A percentile compares a stretch with the other conserved stretches of the same genome.
Evolutionary conservation across 257 asterid species (phyloP).

Genomic region (Apocynum venetum): DNA sequence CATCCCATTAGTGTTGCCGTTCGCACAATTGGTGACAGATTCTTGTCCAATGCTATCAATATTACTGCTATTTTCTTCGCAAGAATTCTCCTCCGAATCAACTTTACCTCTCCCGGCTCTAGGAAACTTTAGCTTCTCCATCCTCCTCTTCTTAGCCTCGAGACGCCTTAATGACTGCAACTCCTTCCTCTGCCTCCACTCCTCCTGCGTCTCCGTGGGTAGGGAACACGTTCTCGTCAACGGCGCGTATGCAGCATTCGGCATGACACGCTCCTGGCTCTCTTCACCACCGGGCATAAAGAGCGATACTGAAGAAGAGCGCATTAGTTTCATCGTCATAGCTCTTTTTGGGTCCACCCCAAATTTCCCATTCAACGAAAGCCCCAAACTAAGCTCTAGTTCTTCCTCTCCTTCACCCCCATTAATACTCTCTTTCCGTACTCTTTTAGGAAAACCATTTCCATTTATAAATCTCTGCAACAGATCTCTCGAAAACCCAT

Average conservation of each 20-base stretch:
- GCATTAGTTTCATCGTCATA: conserved; percentile 30
- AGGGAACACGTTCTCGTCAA: conserved; percentile 58
- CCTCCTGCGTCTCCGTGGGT: conserved; percentile 53
- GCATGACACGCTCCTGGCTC: conserved; percentile 21
- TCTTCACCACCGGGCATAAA: conserved; percentile 23
- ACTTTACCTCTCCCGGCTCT: conserved; percentile 35
- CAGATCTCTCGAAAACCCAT: conserved; percentile 39
- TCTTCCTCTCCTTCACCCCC: conserved; percentile 31
- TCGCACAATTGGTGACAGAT: conserved; percentile 8
- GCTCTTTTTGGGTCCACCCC: conserved; percentile 67
- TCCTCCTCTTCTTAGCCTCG: conserved; percentile 68
- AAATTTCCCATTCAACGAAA: conserved; percentile 70
- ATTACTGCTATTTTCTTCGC: conserved; percentile 24
- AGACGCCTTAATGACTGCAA: conserved; percentile 50
- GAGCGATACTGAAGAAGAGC: conserved; percentile 53
- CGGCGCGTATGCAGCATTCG: conserved; percentile 31
- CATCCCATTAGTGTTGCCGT: conserved; percentile 27
- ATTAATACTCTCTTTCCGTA: background rate
- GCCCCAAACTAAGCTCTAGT: conserved; percentile 68
- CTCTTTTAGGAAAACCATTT: conserved; percentile 1
- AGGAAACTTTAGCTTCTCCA: conserved; percentile 55
- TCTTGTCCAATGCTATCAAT: background rate
- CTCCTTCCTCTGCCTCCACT: conserved; percentile 66
- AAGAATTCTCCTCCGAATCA: conserved; percentile 23
- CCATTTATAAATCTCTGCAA: conserved; percentile 22